Base-by-base conservation (phyloP, 2,329 filamentous ascomycete genomes). In the Colletotrichum chrysophilum region DNA sequence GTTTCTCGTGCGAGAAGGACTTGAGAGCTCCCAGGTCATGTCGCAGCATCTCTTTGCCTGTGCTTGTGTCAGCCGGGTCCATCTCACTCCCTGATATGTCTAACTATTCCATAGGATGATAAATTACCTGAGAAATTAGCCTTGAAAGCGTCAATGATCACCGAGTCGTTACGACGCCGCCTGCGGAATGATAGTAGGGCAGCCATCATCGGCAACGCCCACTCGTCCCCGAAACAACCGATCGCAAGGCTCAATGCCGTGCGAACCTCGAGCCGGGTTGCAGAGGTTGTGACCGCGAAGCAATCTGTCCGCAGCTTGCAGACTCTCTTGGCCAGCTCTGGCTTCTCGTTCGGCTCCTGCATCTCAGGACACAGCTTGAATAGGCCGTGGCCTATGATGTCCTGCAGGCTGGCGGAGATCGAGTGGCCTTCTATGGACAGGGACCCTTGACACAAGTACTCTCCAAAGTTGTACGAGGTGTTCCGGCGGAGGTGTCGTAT, bases 241-340 rank as follows among this genome's bases (percentile, higher is more conserved):
- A 62, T 14, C 12, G 56, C 26, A 34, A 70, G 24, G 9, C n/a
- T 14, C 3, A 70, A 28, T 2, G 67, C 56, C 9, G 36, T 52
- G 26, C 67, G 56, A 6, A 62, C 36, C 13, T 62, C 67, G 7
- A 28, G 10, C 9, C 61, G 48, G 18, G 36, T 34, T 13, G 67
- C 30, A 6, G 56, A 7, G 16, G 14, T n/a, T 4, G 67, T n/a
- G 2, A 28, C 28, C 7, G 24, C 56, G 56, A 70, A 62, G 67
- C 56, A 70, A 2, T 52, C 26, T 8, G 24, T n/a, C 8, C 67
- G 36, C 7, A 70, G n/a, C 32, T 30, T 48, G 26, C 34, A 61
- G n/a, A 70, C 67, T 43, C 56, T 60, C 9, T 70, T 70, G 18
- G 67, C 67, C 4, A 70, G 58, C 38, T 70, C 56, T 28, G 30